Base-by-base conservation (phyloP, 345 rosid species). In the Sapria himalayana region DNA sequence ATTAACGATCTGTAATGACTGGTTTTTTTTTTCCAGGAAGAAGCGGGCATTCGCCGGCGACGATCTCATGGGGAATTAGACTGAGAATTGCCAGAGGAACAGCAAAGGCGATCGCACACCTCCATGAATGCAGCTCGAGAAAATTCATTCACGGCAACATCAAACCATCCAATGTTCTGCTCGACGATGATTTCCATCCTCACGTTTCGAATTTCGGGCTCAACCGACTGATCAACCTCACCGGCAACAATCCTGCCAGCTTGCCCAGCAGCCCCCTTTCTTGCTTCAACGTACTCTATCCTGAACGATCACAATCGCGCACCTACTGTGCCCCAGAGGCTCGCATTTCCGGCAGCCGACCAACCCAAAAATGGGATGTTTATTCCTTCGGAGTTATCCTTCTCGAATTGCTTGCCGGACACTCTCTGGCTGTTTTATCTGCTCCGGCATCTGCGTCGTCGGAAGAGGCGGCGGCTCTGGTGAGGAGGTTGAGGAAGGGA, bases 61-160 rank as follows among this genome's bases (percentile, higher is more conserved):
- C 61, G 59, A 67, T 89, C 18, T 74, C 92, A 20, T 89, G 99
- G 99, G 57, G 93, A 58, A 73, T 71, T 23, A 67, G 99, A 45
- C 65, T 84, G 11, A 71, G 70, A 61, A 70, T 89, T 2, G 79
- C 70, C 7, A 84, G 80, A 60, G 99, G 95, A 43, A 61, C 92
- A 4, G 95, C 99, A 27, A 74, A 84, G 33, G 99, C 95, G 32
- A 19, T 89, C 46, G 99, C 99, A 29, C 80, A 89, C 55, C 81
- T 89, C 53, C 99, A 89, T 37, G 99, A 89, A 50, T 79, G 93
- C 69, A 89, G 95, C 51, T 95, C 99, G 3, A 67, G 92, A 31
- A 89, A 84, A 56, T 75, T 79, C 12, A 73, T 84, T 22, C 99
- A 89, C 11, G 99, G 93, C 24, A 86, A 79, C 43, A 45, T 89